A percentile compares a stretch with the other conserved stretches of the same genome.
These are phyloP conservation scores for Trichosporon ovoides DNA, from an alignment of 1,284 basidiomycete genomes.

Conservation along the genomic window DNA sequence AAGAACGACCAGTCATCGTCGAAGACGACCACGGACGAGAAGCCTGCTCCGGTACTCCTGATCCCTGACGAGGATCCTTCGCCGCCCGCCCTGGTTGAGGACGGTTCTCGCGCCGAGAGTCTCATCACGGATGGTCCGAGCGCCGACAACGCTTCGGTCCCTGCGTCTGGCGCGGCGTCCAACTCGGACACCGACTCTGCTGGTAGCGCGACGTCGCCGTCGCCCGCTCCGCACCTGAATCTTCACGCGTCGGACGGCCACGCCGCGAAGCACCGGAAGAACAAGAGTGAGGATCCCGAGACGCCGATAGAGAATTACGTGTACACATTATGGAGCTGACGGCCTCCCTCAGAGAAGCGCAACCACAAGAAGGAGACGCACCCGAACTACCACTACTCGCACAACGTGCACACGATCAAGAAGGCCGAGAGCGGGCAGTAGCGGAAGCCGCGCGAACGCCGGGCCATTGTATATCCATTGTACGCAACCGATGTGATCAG, in stretches of 20 bases:
- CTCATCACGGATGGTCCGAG: neutral
- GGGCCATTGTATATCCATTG: neutral
- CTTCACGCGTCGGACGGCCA: neutral
- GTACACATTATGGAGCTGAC: conserved; percentile 4
- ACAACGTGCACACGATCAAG: neutral
- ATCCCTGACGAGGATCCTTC: neutral
- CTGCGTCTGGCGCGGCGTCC: neutral
- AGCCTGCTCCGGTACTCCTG: neutral
- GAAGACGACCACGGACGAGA: neutral
- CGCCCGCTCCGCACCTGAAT: neutral
- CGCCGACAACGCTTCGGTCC: neutral
- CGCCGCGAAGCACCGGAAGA: conserved; percentile 1
- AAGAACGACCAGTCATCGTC: neutral
- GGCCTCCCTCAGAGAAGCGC: conserved; percentile 1
- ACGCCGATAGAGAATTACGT: conserved; percentile 3
- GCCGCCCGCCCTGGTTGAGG: neutral
- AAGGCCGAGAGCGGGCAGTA: neutral
- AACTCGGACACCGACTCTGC: conserved; percentile 1
- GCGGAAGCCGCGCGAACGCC: neutral
- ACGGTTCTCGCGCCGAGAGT: neutral
- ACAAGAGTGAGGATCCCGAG: conserved; percentile 3
- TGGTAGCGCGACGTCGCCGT: neutral
- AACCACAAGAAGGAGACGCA: conserved; percentile 2
- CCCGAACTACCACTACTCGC: conserved; percentile 2
- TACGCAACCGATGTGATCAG: neutral